A percentile compares a stretch with the other conserved stretches of the same genome.
Evolutionary conservation across 495 filamentous ascomycete species (phyloP).

Genomic region (Trichocladium antarcticum): DNA sequence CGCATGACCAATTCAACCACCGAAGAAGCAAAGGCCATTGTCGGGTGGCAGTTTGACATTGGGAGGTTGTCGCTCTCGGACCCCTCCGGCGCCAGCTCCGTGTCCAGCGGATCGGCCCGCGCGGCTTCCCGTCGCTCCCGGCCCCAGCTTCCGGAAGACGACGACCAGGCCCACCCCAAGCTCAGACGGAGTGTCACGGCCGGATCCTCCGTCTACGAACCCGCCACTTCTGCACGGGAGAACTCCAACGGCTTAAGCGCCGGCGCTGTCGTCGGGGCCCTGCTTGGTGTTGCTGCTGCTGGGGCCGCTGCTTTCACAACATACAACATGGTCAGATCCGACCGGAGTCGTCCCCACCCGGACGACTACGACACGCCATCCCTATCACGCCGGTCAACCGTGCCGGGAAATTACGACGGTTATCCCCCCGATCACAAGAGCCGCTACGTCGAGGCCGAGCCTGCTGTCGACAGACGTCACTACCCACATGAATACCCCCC

Average conservation of each 20-base stretch:
- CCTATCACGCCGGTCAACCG: conserved; percentile 30
- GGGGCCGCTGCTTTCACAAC: conserved; percentile 50
- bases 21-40: conserved; percentile 36
- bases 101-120: conserved; percentile 16
- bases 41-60: conserved; percentile 42
- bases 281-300: conserved; percentile 60
- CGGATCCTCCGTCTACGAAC: conserved; percentile 25
- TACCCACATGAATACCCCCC: conserved; percentile 26
- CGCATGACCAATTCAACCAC: conserved; percentile 27
- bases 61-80: conserved; percentile 16
- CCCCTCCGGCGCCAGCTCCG: conserved; percentile 10
- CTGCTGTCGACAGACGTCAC: conserved; percentile 19
- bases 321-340: conserved; percentile 56
- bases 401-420: conserved; percentile 28
- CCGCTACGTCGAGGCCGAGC: conserved; percentile 30
- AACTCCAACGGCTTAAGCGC: conserved; percentile 30
- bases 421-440: conserved; percentile 20
- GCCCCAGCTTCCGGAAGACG: conserved; percentile 8
- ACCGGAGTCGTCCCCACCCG: conserved; percentile 34
- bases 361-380: conserved; percentile 29
- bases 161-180: conserved; percentile 18
- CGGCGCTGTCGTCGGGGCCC: conserved; percentile 41
- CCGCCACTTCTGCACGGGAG: conserved; percentile 24
- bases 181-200: conserved; percentile 27
- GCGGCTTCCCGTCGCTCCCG: conserved; percentile 17